These are phyloP conservation scores for Talaromyces amestolkiae DNA, from an alignment of 2,329 filamentous ascomycete species.

Conservation along the genomic window DNA sequence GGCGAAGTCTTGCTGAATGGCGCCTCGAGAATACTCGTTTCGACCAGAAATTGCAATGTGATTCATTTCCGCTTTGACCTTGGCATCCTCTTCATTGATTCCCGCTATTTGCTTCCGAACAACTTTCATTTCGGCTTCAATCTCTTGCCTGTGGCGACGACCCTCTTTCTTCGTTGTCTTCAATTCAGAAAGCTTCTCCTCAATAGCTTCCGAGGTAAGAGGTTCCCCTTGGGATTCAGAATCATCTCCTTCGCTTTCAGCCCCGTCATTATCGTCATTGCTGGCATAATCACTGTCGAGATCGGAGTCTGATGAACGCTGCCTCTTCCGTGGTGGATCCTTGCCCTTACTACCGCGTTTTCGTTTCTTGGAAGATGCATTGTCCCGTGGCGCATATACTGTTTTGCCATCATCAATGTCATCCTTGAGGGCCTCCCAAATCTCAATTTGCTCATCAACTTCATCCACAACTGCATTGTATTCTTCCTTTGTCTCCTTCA, in stretches of 20 bases:
- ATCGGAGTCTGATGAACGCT: background rate
- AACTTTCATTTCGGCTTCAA: constrained; percentile 33
- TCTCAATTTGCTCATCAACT: constrained; percentile 43
- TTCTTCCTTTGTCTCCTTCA: constrained; percentile 51
- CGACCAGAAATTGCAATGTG: constrained; percentile 52
- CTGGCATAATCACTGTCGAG: background rate
- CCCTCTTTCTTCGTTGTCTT: constrained; percentile 20
- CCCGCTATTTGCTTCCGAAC: constrained; percentile 22
- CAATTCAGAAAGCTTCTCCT: constrained; percentile 20
- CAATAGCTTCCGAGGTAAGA: constrained; percentile 11
- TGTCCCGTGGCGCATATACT: constrained; percentile 33
- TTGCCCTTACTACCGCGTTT: constrained; percentile 46
- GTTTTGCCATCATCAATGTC: constrained; percentile 42
- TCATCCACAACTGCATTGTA: constrained; percentile 31
- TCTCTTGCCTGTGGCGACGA: constrained; percentile 51
- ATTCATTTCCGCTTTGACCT: constrained; percentile 33
- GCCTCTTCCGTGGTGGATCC: constrained; percentile 21
- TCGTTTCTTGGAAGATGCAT: constrained; percentile 8
- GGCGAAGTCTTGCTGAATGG: constrained; percentile 60
- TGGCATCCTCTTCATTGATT: constrained; percentile 30
- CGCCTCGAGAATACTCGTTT: constrained; percentile 55
- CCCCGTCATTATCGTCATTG: constrained; percentile 8
- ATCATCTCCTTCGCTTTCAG: constrained; percentile 10
- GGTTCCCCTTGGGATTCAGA: background rate
- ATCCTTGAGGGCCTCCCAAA: constrained; percentile 45